These are phyloP conservation scores for Rhypophila decipiens DNA, from an alignment of 495 filamentous ascomycete genomes.

Conservation along the genomic window DNA sequence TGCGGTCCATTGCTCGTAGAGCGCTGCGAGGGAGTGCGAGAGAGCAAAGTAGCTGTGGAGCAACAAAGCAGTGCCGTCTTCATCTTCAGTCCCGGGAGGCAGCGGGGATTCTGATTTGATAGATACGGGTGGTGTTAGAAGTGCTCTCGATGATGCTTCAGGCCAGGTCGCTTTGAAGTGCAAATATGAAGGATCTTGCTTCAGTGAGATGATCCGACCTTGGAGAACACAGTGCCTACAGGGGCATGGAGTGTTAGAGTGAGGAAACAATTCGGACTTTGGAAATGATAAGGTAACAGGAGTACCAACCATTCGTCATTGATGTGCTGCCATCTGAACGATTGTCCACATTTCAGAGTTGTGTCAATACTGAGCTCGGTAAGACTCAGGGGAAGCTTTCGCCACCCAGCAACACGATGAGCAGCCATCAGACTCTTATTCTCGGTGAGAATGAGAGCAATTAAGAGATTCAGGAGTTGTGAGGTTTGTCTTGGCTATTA, in stretches of 20 bases:
- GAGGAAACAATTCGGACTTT: not conserved
- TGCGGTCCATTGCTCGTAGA: slow-evolving; percentile 84
- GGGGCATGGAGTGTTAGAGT: not conserved
- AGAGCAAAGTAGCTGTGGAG: slow-evolving; percentile 81
- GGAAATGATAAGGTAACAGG: not conserved
- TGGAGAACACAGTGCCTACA: slow-evolving; percentile 79
- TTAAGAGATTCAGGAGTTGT: too few relatives aligned
- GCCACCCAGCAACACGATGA: slow-evolving; percentile 57
- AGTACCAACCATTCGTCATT: slow-evolving; percentile 67
- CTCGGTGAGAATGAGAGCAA: too few relatives aligned
- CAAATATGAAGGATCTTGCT: slow-evolving; percentile 71
- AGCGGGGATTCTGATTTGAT: slow-evolving; percentile 2
- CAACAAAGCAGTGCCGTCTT: slow-evolving; percentile 60
- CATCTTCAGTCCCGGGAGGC: slow-evolving; percentile 14
- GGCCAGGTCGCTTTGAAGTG: slow-evolving; percentile 74
- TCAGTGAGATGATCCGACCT: slow-evolving; percentile 76
- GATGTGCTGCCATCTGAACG: slow-evolving; percentile 86
- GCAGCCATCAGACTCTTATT: slow-evolving; percentile 17
- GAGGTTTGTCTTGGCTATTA: too few relatives aligned
- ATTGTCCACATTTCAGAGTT: slow-evolving; percentile 84
- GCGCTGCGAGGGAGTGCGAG: slow-evolving; percentile 56
- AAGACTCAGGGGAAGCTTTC: slow-evolving; percentile 70
- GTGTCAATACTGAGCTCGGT: slow-evolving; percentile 87
- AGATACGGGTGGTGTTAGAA: slow-evolving; percentile 15
- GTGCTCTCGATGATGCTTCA: slow-evolving; percentile 8